Evolutionary conservation across 2,329 filamentous ascomycete genomes (phyloP).

Genomic region (Cordyceps javanica): DNA sequence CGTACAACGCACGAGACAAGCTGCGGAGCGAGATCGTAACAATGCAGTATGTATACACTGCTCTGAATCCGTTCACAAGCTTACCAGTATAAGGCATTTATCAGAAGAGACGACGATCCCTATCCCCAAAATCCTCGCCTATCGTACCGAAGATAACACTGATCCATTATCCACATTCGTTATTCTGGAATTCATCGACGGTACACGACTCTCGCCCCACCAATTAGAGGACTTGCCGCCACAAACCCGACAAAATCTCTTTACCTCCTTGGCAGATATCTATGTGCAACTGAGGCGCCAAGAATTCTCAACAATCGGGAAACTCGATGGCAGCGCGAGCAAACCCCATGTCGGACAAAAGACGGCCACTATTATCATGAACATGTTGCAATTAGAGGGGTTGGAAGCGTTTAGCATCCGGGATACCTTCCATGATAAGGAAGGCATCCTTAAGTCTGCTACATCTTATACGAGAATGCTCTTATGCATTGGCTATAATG

Average conservation of each 20-base stretch:
- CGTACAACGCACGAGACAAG: neutral
- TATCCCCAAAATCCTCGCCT: neutral
- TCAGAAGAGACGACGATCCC: neutral
- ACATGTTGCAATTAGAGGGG: neutral
- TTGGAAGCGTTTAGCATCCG: neutral
- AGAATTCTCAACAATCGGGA: neutral
- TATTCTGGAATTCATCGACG: neutral
- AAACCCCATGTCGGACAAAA: neutral
- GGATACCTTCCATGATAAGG: neutral
- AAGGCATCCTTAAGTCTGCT: neutral
- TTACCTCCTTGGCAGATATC: neutral
- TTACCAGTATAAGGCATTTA: neutral
- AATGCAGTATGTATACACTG: neutral
- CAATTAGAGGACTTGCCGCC: no score
- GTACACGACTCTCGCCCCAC: neutral
- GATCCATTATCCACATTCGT: neutral
- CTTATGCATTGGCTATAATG: conserved; percentile 10
- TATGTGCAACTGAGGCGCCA: neutral
- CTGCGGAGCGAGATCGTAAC: neutral
- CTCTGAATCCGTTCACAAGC: neutral
- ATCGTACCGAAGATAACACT: neutral
- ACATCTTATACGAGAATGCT: conserved; percentile 3
- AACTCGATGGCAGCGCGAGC: neutral
- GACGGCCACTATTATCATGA: neutral
- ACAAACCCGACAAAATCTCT: no score